phyloP scores from a whole-genome alignment of 2,329 filamentous ascomycete genomes.

The Phialophora expanda region DNA sequence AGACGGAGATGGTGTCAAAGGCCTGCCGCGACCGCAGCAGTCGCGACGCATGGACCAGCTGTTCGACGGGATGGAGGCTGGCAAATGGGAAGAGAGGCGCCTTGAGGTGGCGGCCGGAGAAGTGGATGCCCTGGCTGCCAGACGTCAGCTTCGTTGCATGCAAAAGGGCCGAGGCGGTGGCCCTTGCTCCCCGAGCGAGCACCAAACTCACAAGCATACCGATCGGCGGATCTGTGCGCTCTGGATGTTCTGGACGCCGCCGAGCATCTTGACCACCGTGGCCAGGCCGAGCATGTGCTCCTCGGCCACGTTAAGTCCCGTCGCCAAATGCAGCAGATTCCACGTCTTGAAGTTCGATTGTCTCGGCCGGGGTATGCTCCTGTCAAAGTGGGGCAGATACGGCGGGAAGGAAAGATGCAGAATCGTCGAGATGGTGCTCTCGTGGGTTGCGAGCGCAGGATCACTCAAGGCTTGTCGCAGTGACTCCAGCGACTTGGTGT shows the following conservation, averaged over 20 bases:
- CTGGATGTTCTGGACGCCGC: slow-evolving; percentile 1
- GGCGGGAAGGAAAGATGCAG: neutral
- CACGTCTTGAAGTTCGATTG: slow-evolving; percentile 5
- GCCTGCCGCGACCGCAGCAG: neutral
- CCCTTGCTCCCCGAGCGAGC: too few relatives aligned
- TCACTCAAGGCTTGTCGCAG: slow-evolving; percentile 1
- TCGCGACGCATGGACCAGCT: neutral
- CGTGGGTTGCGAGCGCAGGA: neutral
- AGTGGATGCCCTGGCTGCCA: slow-evolving; percentile 1
- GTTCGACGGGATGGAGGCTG: slow-evolving; percentile 1
- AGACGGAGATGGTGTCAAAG: neutral
- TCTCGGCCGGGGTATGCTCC: neutral
- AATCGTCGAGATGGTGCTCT: slow-evolving; percentile 3
- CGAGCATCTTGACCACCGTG: neutral
- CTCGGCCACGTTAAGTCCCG: neutral
- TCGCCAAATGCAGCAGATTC: slow-evolving; percentile 2
- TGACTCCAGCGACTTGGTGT: slow-evolving; percentile 2
- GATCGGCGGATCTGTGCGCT: slow-evolving; percentile 2
- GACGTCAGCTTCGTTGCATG: neutral
- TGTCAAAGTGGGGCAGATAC: neutral
- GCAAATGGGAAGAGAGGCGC: slow-evolving; percentile 3
- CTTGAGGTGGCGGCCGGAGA: slow-evolving; percentile 2
- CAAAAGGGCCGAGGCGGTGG: too few relatives aligned
- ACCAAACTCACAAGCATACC: neutral
- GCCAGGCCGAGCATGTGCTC: slow-evolving; percentile 3